Base-by-base conservation (phyloP, 768 basidiomycete genomes). In the Kwoniella sp. region DNA sequence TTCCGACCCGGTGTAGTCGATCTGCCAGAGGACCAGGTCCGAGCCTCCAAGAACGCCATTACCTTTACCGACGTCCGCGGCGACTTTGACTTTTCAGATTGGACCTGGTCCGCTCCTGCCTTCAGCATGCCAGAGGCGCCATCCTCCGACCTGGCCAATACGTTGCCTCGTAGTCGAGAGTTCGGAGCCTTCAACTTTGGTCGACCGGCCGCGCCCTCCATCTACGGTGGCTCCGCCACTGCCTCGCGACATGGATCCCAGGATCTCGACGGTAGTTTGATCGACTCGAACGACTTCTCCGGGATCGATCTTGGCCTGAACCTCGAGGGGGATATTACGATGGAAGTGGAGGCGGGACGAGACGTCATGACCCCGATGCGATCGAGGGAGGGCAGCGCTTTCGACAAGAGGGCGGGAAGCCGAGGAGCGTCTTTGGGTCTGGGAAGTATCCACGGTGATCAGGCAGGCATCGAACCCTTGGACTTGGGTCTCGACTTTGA, bases 1-100 rank as follows among this genome's bases (percentile, higher is more conserved):
- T 96, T 98, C 76, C 85, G 91, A 47, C 90, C 91, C 15, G 93
- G 90, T 55, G 76, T 90, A 8, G 95, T 96, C 31, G 95, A 99
- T 75, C 83, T 98, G 82, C 89, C 90, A 5, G 91, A 93, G 58
- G 92, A 95, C 56, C 89, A 93, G 73, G 80, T 92, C 1, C 83
- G 82, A 0, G 89, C 89, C 31, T 85, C 84, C 71, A 84, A 85
- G 67, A 88, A 87, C 56, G 82, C 90, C 25, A 93, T 96, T 74
- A 93, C 90, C 1, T 79, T 92, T 28, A 84, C 87, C 67, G 72
- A 74, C 22, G 81, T 81, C 0, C 83, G 81, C 44, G 67, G 70
- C 45, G 83, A 82, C 45, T 78, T 90, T 31, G 74, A 76, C 43
- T 58, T 74, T 46, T 56, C 74, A 15, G 73, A 71, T 49, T 71